phyloP scores from a whole-genome alignment of 257 asterid species.

The Nyctanthes arbortristis region DNA sequence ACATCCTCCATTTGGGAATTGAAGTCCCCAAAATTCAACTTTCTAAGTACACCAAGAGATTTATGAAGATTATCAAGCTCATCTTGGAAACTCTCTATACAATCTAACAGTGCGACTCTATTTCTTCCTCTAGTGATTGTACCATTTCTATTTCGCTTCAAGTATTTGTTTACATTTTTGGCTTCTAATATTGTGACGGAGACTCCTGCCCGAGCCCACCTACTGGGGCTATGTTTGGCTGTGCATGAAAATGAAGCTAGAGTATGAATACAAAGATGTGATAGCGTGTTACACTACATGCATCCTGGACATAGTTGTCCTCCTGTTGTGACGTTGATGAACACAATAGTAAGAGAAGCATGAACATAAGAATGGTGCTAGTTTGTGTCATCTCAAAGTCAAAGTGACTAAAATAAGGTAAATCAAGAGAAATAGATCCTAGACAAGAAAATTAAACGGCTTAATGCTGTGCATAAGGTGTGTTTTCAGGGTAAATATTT shows the following conservation, averaged over 20 bases:
- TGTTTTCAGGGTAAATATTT: no score
- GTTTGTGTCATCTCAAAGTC: slow-evolving; percentile 13
- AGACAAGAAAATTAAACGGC: not conserved
- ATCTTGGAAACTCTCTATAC: slow-evolving; percentile 54
- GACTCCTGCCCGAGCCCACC: slow-evolving; percentile 77
- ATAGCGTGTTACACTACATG: slow-evolving; percentile 65
- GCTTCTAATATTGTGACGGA: slow-evolving; percentile 65
- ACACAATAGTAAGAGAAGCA: slow-evolving; percentile 20
- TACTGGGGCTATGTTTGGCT: slow-evolving; percentile 47
- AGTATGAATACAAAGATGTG: slow-evolving; percentile 51
- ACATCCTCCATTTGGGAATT: slow-evolving; percentile 56
- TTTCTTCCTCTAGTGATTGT: slow-evolving; percentile 27
- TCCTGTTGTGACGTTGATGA: slow-evolving; percentile 13
- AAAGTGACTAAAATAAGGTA: not conserved
- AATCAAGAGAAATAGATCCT: no score
- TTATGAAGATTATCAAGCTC: slow-evolving; percentile 60
- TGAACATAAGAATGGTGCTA: not conserved
- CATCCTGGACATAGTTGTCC: slow-evolving; percentile 41
- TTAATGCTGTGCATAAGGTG: no score
- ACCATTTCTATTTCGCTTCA: slow-evolving; percentile 18
- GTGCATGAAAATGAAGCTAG: slow-evolving; percentile 48
- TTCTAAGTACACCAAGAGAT: slow-evolving; percentile 52
- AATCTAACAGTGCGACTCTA: slow-evolving; percentile 42
- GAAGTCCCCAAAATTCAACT: slow-evolving; percentile 36
- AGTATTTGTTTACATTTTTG: slow-evolving; percentile 33